phyloP scores from a whole-genome alignment of 2,329 filamentous ascomycete species.

The Cryoendolithus antarcticus region DNA sequence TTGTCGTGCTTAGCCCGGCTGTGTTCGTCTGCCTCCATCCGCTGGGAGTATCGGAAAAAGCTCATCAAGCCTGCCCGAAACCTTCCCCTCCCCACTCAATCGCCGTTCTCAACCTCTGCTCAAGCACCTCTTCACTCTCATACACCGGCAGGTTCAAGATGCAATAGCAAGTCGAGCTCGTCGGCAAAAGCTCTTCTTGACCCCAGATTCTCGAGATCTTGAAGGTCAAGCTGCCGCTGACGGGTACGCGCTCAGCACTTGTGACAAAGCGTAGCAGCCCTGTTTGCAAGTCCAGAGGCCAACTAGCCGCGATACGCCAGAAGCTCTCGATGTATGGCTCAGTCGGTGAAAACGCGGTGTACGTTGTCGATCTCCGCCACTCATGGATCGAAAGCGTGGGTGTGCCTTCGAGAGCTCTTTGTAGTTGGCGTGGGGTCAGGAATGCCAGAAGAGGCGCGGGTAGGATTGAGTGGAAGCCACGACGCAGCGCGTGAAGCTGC shows the following conservation, averaged over 20 bases:
- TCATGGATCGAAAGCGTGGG: conserved; percentile 67
- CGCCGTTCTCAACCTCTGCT: conserved; percentile 65
- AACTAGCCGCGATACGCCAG: conserved; percentile 66
- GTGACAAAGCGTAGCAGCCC: conserved; percentile 88
- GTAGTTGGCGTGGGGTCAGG: conserved; percentile 58
- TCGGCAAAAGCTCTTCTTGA: conserved; percentile 32
- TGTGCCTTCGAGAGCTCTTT: conserved; percentile 69
- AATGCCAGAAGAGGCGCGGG: conserved; percentile 6
- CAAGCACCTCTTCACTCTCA: conserved; percentile 53
- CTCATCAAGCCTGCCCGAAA: conserved; percentile 54
- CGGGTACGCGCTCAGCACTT: conserved; percentile 77
- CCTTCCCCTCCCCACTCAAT: conserved; percentile 70
- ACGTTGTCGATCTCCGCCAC: conserved; percentile 58
- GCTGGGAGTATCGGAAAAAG: too few species aligned
- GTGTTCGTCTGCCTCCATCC: too few species aligned
- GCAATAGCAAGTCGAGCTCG: conserved; percentile 86
- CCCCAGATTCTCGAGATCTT: neutral
- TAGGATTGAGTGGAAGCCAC: conserved; percentile 50
- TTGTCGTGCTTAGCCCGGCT: too few species aligned
- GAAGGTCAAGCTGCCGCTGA: conserved; percentile 50
- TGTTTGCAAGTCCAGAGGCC: conserved; percentile 56
- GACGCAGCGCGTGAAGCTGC: conserved; percentile 69
- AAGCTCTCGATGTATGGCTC: conserved; percentile 66
- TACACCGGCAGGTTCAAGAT: conserved; percentile 80
- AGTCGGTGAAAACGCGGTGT: conserved; percentile 64